Conservation (phyloP, 2,329 filamentous ascomycete species). For the Pestalotiopsis sp. region DNA sequence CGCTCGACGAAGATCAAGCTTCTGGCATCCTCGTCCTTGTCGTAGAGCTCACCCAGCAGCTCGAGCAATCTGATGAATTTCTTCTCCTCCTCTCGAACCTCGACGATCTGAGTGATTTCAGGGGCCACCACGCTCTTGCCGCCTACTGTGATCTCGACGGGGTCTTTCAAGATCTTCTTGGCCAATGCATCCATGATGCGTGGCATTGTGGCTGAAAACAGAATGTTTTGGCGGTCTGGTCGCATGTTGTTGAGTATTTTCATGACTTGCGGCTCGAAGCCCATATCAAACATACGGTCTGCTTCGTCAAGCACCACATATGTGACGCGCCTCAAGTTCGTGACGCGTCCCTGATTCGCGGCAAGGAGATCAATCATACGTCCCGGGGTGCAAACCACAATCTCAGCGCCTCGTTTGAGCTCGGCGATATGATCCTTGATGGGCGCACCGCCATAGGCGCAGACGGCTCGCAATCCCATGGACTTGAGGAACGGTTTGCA, state of each 20-base stretch:
- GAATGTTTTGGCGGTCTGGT: conserved; percentile 88
- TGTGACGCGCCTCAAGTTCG: conserved; percentile 84
- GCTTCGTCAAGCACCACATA: conserved; percentile 97
- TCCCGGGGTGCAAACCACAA: conserved; percentile 92
- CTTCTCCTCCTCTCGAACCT: conserved; percentile 77
- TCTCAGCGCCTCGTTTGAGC: conserved; percentile 91
- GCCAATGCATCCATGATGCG: conserved; percentile 89
- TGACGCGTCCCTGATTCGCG: conserved; percentile 91
- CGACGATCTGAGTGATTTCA: conserved; percentile 92
- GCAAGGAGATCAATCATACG: conserved; percentile 94
- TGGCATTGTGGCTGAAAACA: conserved; percentile 97
- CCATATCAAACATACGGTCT: conserved; percentile 99
- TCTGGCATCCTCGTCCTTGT: conserved; percentile 85
- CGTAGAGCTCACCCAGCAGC: conserved; percentile 84
- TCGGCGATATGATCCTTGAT: conserved; percentile 98
- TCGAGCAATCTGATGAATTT: conserved; percentile 87
- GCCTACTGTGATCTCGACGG: conserved; percentile 90
- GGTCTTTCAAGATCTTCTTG: conserved; percentile 82
- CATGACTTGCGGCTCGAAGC: conserved; percentile 97
- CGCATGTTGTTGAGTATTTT: conserved; percentile 92
- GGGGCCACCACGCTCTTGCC: conserved; percentile 84
- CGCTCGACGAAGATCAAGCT: conserved; percentile 90
- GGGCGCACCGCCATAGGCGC: conserved; percentile 91
- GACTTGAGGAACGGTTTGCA: conserved; percentile 93
- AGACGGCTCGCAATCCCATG: conserved; percentile 82